phyloP scores from a whole-genome alignment of 495 filamentous ascomycete species.

The Penicillium subrubescens region DNA sequence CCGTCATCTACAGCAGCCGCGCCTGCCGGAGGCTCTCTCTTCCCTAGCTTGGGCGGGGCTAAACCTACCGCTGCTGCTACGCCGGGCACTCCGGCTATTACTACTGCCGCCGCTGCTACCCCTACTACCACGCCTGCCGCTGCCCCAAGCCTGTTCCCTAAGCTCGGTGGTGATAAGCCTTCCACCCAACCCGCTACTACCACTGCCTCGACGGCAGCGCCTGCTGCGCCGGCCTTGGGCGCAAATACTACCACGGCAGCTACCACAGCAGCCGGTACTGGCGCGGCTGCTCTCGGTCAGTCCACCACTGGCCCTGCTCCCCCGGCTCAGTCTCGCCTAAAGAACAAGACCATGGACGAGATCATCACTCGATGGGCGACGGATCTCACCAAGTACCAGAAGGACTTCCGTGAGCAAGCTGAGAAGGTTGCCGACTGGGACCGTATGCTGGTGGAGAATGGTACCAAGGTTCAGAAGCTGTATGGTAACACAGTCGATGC shows the following conservation, averaged over 20 bases:
- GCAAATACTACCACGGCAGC: constrained; percentile 32
- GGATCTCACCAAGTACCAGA: constrained; percentile 92
- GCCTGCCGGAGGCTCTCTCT: constrained; percentile 42
- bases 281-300: constrained; percentile 53
- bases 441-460: constrained; percentile 84
- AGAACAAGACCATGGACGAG: constrained; percentile 99
- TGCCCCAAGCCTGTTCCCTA: constrained; percentile 27
- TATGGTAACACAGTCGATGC: constrained; percentile 87
- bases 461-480: constrained; percentile 86
- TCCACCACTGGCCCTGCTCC: constrained; percentile 79
- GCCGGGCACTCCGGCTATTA: constrained; percentile 32
- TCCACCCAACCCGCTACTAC: constrained; percentile 30
- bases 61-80: constrained; percentile 39
- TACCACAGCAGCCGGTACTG: constrained; percentile 31
- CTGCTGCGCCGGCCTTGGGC: constrained; percentile 22
- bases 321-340: constrained; percentile 79
- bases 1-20: constrained; percentile 30
- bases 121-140: constrained; percentile 18
- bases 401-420: constrained; percentile 89
- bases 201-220: constrained; percentile 24
- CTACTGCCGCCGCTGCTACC: constrained; percentile 31
- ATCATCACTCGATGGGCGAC: constrained; percentile 98
- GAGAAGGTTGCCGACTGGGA: constrained; percentile 89
- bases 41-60: constrained; percentile 35
- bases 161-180: constrained; percentile 29